Base-by-base conservation (phyloP, 176 grass and related monocot genomes). In the Paspalum notatum region DNA sequence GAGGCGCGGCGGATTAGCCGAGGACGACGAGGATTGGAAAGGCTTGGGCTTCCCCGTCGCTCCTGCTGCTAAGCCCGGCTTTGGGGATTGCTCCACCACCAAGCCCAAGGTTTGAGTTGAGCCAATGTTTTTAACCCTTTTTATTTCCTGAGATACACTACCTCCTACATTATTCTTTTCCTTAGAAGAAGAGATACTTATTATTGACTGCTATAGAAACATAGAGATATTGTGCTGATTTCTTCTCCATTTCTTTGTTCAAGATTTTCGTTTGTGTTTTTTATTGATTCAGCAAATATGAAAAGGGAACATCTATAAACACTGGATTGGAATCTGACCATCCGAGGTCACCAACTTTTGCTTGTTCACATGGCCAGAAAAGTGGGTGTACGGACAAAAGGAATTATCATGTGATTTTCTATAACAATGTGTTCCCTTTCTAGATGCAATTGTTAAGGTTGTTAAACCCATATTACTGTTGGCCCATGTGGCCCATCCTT, bases 1-100 rank as follows among this genome's bases (percentile, higher is more conserved):
- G 84, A 58, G 71, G 64, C 47, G 78, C 64, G 86, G 87, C 87
- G 87, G 82, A 89, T 81, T 89, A 57, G 63, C 76, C 82, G 87
- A 89, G 87, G 87, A 76, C 44, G 71, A 84, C 26, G 75, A 87
- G 9, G 64, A 0, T 4, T 7, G 20, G 15, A 25, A 41, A 12
- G 47, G 14, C 9, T 82, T 77, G 85, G 74, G 74, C 66, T 83
- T 32, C 32, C 32, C 32, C 18, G 40, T 82, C 76, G 80, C 47
- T 22, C 1, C 59, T 41, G 0, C 12, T 62, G 61, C 69, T 15
- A 26, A 61, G 74, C 41, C 42, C 41, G 12, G 12, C 62, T 63
- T 79, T 52, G 80, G 75, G 26, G 43, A 41, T 72, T 62, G 40
- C 85, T 77, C 66, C 84, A 69, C 47, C 42, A 61, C 32, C 50